Conservation (phyloP, 202 grass and related monocot genomes). For the Dendrocalamus latiflorus region DNA sequence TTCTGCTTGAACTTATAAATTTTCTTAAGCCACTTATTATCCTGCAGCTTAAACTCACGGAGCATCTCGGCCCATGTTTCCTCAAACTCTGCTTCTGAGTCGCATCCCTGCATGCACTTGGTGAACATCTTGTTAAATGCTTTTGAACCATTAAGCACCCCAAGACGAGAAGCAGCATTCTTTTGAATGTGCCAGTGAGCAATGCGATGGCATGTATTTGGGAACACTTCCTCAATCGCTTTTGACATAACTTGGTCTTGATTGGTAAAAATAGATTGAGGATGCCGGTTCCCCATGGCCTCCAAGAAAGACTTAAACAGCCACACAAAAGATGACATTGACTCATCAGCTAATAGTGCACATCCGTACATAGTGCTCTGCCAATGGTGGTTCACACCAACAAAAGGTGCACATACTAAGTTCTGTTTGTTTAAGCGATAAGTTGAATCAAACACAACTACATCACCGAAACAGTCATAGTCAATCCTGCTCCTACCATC, state of each 20-base stretch:
- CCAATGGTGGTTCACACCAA: conserved; percentile 74
- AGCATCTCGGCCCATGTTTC: conserved; percentile 68
- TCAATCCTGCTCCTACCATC: conserved; percentile 59
- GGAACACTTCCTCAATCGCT: conserved; percentile 69
- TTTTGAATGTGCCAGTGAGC: conserved; percentile 70
- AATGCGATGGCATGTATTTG: conserved; percentile 57
- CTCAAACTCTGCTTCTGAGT: conserved; percentile 63
- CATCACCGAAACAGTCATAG: conserved; percentile 64
- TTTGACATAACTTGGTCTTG: conserved; percentile 56
- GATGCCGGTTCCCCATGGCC: conserved; percentile 54
- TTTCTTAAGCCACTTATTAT: conserved; percentile 80
- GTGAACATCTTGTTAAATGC: conserved; percentile 61
- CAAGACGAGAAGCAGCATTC: conserved; percentile 62
- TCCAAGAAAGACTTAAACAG: conserved; percentile 72
- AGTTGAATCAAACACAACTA: conserved; percentile 69
- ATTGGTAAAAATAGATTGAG: conserved; percentile 65
- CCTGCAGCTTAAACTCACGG: conserved; percentile 56
- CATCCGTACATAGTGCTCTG: conserved; percentile 76
- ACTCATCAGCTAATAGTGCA: conserved; percentile 54
- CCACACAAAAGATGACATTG: conserved; percentile 48
- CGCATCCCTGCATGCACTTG: conserved; percentile 62
- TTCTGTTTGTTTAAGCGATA: conserved; percentile 69
- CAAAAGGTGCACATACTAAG: conserved; percentile 52
- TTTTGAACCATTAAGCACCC: conserved; percentile 61
- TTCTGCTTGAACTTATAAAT: conserved; percentile 65